phyloP scores from a whole-genome alignment of 345 rosid genomes.

The Hibiscus trionum region DNA sequence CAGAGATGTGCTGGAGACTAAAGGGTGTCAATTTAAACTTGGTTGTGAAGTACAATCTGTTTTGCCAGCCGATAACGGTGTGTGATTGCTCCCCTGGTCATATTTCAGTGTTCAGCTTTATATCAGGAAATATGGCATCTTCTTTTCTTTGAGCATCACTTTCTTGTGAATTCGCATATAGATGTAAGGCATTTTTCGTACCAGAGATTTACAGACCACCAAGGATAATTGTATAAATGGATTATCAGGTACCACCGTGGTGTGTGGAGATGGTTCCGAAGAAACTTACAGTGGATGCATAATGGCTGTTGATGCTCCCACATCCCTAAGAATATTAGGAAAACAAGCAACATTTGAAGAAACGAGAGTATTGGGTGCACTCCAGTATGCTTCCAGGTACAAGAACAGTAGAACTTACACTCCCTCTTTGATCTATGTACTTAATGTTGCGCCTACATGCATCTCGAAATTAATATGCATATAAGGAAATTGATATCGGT shows the following conservation, averaged over 20 bases:
- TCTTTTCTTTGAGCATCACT: not conserved
- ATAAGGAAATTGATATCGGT: too few relatives aligned
- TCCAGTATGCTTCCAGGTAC: slow-evolving; percentile 65
- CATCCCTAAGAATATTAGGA: slow-evolving; percentile 55
- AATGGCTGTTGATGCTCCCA: slow-evolving; percentile 65
- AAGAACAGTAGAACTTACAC: too few relatives aligned
- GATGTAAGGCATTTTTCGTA: not conserved
- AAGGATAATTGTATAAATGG: not conserved
- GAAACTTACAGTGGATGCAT: slow-evolving; percentile 47
- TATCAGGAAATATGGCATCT: not conserved
- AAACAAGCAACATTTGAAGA: slow-evolving; percentile 66
- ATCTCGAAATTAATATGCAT: too few relatives aligned
- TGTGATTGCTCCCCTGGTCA: slow-evolving; percentile 7
- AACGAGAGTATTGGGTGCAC: slow-evolving; percentile 70
- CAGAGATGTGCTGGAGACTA: not conserved
- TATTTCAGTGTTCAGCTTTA: not conserved
- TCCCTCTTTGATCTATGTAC: too few relatives aligned
- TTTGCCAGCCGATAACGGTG: slow-evolving; percentile 22
- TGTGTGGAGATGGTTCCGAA: slow-evolving; percentile 36
- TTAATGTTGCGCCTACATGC: too few relatives aligned
- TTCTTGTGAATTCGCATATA: not conserved
- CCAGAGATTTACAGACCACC: not conserved
- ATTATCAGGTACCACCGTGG: slow-evolving; percentile 40
- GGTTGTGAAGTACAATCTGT: not conserved
- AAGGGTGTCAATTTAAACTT: slow-evolving; percentile 1